Evolutionary conservation across 768 basidiomycete species (phyloP), one percentile per base, ranked within the genome.

Genomic region (Suillus discolor): DNA sequence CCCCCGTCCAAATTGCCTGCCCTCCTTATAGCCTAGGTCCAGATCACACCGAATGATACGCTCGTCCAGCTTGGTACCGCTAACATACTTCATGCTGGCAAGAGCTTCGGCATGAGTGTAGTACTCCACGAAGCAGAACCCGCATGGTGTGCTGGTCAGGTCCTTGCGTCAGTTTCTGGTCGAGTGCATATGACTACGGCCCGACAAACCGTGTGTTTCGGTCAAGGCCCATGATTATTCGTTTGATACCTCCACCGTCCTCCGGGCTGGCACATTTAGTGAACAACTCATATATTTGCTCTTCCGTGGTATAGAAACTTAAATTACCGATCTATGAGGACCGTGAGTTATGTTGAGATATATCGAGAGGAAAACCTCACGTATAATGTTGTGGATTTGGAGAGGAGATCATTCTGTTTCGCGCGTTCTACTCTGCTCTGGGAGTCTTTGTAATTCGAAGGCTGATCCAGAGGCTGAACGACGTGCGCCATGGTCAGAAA

Each of bases 21-120:
- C 97, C 74, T 99, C 97, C 73, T 89, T 89, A 79, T 98, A 99
- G 7, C 97, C 97, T 34, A 96, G 83, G 81, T 99, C 97, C 73
- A 99, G 81, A 81, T 99, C 97, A 73, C 96, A 98, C 57, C 97
- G 92, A 68, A 99, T 97, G 71, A 99, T 94, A 41, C 97, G 92
- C 79, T 99, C 97, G 78, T 99, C 97, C 25, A 99, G 88, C 81
- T 99, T 99, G 42, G 96, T 96, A n/a, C 97, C 97, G 61, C 93
- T 95, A 71, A 99, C 87, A 77, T 97, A 96, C 57, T 91, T 89
- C 87, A 99, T 89, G 67, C 91, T 90, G 49, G 95, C 93, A 47
- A 97, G 82, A 20, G 97, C 97, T 78, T 99, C 96, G 6, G 89
- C 83, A 73, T 98, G 95, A 12, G 94, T 94, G 75, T 98, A 99